Percentiles rank a stretch among this genome's conserved stretches.
Evolutionary conservation across 176 grass and related monocot species (phyloP).

Genomic region (Oryza punctata): DNA sequence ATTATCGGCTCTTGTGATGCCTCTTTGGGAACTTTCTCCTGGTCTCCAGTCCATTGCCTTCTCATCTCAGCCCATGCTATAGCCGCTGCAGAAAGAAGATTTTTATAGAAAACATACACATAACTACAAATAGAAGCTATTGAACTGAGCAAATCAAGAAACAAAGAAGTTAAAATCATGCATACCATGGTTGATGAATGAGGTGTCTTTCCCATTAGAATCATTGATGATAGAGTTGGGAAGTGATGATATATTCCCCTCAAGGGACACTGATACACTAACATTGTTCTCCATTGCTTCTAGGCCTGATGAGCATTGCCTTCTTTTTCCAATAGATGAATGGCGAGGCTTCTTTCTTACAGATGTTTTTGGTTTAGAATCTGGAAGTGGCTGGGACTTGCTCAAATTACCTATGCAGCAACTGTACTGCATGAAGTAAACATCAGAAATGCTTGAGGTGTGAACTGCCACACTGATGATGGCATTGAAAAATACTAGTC

Average conservation of each 20-base stretch:
- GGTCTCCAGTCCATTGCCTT: constrained; percentile 78
- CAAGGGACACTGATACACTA: constrained; percentile 63
- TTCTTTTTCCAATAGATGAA: constrained; percentile 41
- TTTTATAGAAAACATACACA: background rate
- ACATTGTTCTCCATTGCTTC: constrained; percentile 66
- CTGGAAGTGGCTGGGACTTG: constrained; percentile 39
- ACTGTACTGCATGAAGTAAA: constrained; percentile 69
- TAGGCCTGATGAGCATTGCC: constrained; percentile 43
- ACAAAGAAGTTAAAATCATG: constrained; percentile 8
- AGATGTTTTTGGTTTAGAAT: constrained; percentile 42
- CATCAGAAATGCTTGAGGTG: constrained; percentile 50
- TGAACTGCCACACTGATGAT: constrained; percentile 18
- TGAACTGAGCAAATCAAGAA: background rate
- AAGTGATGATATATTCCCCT: constrained; percentile 57
- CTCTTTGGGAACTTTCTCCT: constrained; percentile 46
- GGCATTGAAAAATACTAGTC: constrained; percentile 7
- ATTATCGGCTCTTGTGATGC: constrained; percentile 69
- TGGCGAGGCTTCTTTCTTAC: constrained; percentile 31
- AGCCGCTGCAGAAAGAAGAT: constrained; percentile 57
- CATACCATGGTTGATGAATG: constrained; percentile 82
- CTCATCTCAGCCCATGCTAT: constrained; percentile 80
- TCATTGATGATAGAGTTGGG: constrained; percentile 46
- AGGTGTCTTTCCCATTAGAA: constrained; percentile 47
- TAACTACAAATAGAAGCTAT: constrained; percentile 13
- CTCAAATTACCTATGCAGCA: constrained; percentile 65